phyloP scores from a whole-genome alignment of 78 protist genomes.

The Goniomonas avonlea region DNA sequence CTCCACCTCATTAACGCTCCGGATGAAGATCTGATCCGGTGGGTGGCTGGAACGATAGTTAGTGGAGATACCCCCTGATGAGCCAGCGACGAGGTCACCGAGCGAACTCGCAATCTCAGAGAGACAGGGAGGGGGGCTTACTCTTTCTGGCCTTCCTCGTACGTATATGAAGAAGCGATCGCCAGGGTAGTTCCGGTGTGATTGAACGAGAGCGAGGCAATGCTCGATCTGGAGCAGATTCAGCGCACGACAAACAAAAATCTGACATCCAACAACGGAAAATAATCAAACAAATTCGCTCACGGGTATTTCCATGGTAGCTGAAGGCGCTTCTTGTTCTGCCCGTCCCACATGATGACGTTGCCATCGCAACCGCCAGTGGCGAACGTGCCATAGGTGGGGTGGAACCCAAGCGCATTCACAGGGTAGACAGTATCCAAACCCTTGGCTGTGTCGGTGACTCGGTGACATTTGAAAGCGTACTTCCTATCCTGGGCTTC shows the following conservation, averaged over 20 bases:
- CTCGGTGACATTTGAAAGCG: constrained; percentile 90
- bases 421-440: constrained; percentile 76
- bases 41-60: constrained; percentile 40
- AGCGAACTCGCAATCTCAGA: too few relatives aligned
- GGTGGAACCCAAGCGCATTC: constrained; percentile 84
- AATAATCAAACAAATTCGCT: too few relatives aligned
- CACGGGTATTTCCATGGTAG: neutral
- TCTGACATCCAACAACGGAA: neutral
- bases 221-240: neutral
- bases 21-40: constrained; percentile 60
- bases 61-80: too few relatives aligned
- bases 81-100: too few relatives aligned
- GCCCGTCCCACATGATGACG: constrained; percentile 82
- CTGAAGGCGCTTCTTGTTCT: constrained; percentile 47
- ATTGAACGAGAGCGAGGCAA: constrained; percentile 62
- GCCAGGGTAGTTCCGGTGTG: constrained; percentile 70
- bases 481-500: constrained; percentile 55
- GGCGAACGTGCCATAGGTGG: constrained; percentile 72
- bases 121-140: too few relatives aligned
- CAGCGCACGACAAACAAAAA: neutral
- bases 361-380: constrained; percentile 92
- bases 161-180: constrained; percentile 76
- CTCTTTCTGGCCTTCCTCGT: constrained; percentile 73
- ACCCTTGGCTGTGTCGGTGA: constrained; percentile 11
- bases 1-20: constrained; percentile 44